Evolutionary conservation across 2,329 filamentous ascomycete genomes (phyloP).

Genomic region (Xylariaceae sp.): DNA sequence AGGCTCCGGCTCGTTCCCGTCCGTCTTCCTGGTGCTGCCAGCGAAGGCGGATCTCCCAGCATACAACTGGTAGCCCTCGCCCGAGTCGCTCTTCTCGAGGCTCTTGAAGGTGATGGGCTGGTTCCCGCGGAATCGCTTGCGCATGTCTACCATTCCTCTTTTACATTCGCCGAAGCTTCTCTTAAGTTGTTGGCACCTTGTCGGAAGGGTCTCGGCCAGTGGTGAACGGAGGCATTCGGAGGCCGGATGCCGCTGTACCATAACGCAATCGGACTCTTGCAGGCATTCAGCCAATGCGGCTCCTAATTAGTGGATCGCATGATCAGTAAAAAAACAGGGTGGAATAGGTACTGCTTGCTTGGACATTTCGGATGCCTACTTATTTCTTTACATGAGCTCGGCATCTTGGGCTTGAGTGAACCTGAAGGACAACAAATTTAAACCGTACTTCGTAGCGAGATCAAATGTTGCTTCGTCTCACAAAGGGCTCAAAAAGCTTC

Average conservation of each 20-base stretch:
- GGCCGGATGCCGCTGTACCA: conserved; percentile 84
- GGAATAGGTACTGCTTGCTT: conserved; percentile 1
- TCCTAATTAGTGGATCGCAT: conserved; percentile 59
- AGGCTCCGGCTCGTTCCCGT: conserved; percentile 65
- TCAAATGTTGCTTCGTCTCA: conserved; percentile 20
- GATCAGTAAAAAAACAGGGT: conserved; percentile 9
- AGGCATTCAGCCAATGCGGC: conserved; percentile 92
- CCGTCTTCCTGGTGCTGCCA: conserved; percentile 64
- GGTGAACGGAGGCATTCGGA: conserved; percentile 86
- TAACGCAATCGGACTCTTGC: conserved; percentile 94
- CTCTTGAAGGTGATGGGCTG: conserved; percentile 72
- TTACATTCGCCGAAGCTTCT: conserved; percentile 95
- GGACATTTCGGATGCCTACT: conserved; percentile 58
- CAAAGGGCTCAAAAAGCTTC: conserved; percentile 16
- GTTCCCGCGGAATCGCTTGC: conserved; percentile 95
- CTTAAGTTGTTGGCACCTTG: conserved; percentile 88
- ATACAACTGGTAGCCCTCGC: conserved; percentile 72
- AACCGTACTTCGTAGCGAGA: conserved; percentile 1
- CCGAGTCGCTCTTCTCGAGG: conserved; percentile 62
- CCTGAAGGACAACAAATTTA: no score
- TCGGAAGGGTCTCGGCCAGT: conserved; percentile 78
- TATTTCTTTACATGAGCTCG: conserved; percentile 95
- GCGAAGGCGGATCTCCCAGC: conserved; percentile 73
- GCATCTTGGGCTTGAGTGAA: conserved; percentile 66
- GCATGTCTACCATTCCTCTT: conserved; percentile 96